Evolutionary conservation across 805 yeast species (phyloP), one percentile per base, ranked within the genome.

Genomic region (Saccharomycopsis sp.): DNA sequence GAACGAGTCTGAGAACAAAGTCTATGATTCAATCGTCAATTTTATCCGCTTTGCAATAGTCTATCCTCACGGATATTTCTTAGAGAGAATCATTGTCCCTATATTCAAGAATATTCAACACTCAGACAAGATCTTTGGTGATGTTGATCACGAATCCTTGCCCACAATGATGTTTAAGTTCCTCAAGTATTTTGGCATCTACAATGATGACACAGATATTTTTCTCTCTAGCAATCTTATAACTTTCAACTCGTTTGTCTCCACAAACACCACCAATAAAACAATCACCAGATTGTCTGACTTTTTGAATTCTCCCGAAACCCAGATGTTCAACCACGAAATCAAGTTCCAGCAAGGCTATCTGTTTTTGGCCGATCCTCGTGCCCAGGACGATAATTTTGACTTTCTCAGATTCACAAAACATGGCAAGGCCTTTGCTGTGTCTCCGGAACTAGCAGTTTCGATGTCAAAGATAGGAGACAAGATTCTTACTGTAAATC

Each of bases 381-480:
- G n/a, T 24, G 18, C 47, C 4, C 41, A 24, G 34, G 34, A 55
- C 18, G 65, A 63, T 47, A 53, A 50, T 53, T 63, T 62, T 52
- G 40, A 21, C 1, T 63, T 58, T 60, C 20, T 60, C 9, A 23
- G 63, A 24, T 18, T 24, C 14, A 37, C 4, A 16, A 48, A 53
- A 24, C 34, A 50, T n/a, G 29, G 12, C 14, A n/a, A 53, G 16
- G 61, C 53, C 2, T 59, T 53, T 51, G 62, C 56, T 16, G 12
- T 62, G 29, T 57, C 58, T 40, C 21, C 47, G 7, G 58, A 55
- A 20, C 24, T 60, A 57, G 79, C 71, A 0, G 60, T 76, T 1
- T 77, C 81, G 0, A 55, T 76, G 34, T 73, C 70, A 51, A 70
- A 70, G 53, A 59, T 71, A 51, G 74, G 72, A 61, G 61, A 74